Evolutionary conservation across 1,284 basidiomycete species (phyloP), one percentile per base, ranked within the genome.

Genomic region (Sutorius eximius): DNA sequence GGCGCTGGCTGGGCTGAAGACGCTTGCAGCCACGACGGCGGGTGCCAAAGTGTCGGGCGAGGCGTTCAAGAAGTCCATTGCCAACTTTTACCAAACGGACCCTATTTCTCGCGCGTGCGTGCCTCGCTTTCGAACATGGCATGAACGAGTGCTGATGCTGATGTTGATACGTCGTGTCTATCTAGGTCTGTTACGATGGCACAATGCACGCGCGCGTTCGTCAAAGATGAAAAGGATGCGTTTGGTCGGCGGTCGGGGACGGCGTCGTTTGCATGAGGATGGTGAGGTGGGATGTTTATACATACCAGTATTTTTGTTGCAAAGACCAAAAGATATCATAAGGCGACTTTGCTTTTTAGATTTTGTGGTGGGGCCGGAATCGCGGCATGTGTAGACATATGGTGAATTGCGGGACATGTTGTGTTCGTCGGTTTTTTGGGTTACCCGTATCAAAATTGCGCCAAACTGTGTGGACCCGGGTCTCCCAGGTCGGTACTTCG

Each of bases 81-180:
- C 77, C 54, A 98, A 98, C 80, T 99, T 98, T 76, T 99, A 98
- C 77, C 89, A 95, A 76, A 98, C 96, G 9, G 94, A 96, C 73
- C 83, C 90, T 34, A 89, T 92, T 61, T 91, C 89, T 46, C 77
- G 89, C 80, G 87, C 89, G 89, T 90, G 62, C 74, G 89, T 85
- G 53, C 6, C 27, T 12, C 8, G 12, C 15, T 61, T 24, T 10
- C n/a, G 16, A 16, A 40, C 18, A 13, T 43, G 20, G 22, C 15
- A 7, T 2, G 12, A 2, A 22, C 18, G 16, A 29, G 42, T 33
- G 44, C 53, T 52, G 29, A 47, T 36, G 52, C 40, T 1, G 13
- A n/a, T n/a, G 20, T 22, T 1, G 24, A 27, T 27, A 27, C 24
- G 24, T 27, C 6, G 24, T 27, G 1, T 27, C 24, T 27, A 5